Evolutionary conservation across 2,329 filamentous ascomycete genomes (phyloP).

Genomic region (Madurella mycetomatis): DNA sequence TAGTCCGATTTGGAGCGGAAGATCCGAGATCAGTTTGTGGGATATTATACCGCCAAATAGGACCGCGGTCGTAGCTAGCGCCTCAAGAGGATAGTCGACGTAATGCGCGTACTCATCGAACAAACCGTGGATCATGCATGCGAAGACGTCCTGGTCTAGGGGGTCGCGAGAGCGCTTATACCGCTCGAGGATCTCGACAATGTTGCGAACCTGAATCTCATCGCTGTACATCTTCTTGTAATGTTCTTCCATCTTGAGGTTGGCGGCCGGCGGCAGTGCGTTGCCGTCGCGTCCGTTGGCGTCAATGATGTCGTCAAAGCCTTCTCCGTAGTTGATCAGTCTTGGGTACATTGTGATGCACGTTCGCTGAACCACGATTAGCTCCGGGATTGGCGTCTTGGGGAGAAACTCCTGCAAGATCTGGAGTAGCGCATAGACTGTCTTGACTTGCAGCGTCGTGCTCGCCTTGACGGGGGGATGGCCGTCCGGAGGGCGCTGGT

Average conservation of each 20-base stretch:
- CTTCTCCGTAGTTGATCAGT: conserved; percentile 93
- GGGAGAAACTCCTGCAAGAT: conserved; percentile 70
- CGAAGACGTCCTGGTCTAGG: conserved; percentile 88
- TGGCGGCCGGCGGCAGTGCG: conserved; percentile 69
- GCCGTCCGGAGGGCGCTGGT: conserved; percentile 64
- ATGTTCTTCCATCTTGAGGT: conserved; percentile 91
- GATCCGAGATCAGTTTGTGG: conserved; percentile 81
- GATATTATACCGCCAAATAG: conserved; percentile 96
- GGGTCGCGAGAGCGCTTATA: conserved; percentile 86
- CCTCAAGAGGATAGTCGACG: conserved; percentile 91
- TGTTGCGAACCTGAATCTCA: conserved; percentile 78
- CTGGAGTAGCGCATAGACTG: conserved; percentile 73
- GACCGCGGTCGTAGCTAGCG: conserved; percentile 89
- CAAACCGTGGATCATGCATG: conserved; percentile 96
- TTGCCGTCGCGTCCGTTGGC: conserved; percentile 79
- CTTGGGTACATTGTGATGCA: conserved; percentile 92
- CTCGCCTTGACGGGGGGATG: conserved; percentile 55
- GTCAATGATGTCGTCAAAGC: conserved; percentile 87
- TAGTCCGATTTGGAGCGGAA: conserved; percentile 89
- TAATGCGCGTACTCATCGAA: conserved; percentile 98
- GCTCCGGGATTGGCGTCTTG: conserved; percentile 56
- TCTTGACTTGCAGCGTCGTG: conserved; percentile 77
- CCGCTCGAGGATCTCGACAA: conserved; percentile 76
- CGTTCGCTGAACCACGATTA: conserved; percentile 76
- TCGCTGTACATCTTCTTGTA: conserved; percentile 98